phyloP scores from a whole-genome alignment of 2,329 filamentous ascomycete species.

The Diaporthe velutina region DNA sequence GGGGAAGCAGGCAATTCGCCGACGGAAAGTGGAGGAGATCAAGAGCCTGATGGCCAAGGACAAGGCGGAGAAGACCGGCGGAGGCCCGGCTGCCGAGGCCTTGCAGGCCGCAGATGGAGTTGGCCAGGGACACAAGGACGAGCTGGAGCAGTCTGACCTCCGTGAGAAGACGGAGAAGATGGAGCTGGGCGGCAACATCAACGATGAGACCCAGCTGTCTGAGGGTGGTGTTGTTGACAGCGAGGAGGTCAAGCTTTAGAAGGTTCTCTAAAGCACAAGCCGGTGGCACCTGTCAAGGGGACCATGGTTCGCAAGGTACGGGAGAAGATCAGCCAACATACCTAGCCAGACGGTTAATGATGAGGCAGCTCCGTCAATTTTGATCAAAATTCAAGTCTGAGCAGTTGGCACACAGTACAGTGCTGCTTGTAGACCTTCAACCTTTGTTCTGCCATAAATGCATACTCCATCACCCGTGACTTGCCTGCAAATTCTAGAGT shows the following conservation, averaged over 20 bases:
- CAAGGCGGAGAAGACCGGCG: background rate
- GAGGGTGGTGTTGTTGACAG: background rate
- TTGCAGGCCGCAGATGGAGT: background rate
- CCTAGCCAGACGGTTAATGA: background rate
- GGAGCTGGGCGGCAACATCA: too few species aligned
- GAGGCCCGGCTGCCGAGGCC: fast-evolving
- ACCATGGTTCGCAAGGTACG: background rate
- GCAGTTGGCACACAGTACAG: background rate
- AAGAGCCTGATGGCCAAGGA: background rate
- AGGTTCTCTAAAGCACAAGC: background rate
- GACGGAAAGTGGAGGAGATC: background rate
- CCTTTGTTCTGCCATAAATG: too few species aligned
- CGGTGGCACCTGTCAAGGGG: background rate
- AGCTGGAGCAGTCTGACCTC: too few species aligned
- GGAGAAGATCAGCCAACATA: too few species aligned
- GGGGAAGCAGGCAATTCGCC: fast-evolving
- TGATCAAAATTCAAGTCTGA: background rate
- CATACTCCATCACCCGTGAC: too few species aligned
- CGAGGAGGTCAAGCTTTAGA: background rate
- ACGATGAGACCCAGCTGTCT: background rate
- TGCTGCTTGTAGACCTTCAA: background rate
- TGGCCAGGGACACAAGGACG: background rate
- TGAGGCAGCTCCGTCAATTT: background rate
- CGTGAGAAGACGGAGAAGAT: background rate
- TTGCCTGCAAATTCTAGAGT: too few species aligned